Conservation (phyloP, 2,329 filamentous ascomycete genomes). For the Sclerotinia subarctica region DNA sequence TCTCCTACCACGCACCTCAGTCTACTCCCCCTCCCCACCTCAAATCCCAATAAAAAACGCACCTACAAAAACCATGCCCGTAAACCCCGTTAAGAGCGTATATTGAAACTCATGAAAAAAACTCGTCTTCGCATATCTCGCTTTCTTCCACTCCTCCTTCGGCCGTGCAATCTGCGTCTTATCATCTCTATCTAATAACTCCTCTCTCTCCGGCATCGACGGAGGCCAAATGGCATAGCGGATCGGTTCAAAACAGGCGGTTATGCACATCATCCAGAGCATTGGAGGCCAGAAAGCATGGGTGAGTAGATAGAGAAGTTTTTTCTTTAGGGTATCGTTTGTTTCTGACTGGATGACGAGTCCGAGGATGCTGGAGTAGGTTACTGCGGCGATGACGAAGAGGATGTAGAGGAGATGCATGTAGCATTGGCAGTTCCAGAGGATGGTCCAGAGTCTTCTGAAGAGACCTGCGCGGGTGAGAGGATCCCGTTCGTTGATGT, state of each 20-base stretch:
- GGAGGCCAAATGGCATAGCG: conserved; percentile 61
- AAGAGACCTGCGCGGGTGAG: conserved; percentile 51
- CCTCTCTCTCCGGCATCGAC: conserved; percentile 54
- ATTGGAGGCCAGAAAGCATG: conserved; percentile 62
- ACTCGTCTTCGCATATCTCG: conserved; percentile 51
- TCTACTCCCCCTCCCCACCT: background rate
- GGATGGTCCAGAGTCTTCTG: conserved; percentile 51
- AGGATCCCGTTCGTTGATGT: conserved; percentile 56
- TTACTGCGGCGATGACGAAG: conserved; percentile 43
- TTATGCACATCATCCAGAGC: conserved; percentile 43
- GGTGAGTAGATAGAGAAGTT: conserved; percentile 50
- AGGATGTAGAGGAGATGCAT: conserved; percentile 49
- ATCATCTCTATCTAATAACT: conserved; percentile 53
- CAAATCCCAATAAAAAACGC: conserved; percentile 18
- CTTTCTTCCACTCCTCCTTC: conserved; percentile 49
- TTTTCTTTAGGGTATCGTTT: conserved; percentile 35
- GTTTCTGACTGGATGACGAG: conserved; percentile 50
- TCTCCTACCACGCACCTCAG: too few species aligned
- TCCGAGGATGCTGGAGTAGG: conserved; percentile 42
- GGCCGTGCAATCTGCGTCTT: conserved; percentile 55
- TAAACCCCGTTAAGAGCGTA: conserved; percentile 50
- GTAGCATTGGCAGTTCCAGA: conserved; percentile 54
- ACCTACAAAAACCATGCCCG: conserved; percentile 46
- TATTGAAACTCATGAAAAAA: conserved; percentile 57
- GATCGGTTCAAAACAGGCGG: conserved; percentile 50